phyloP scores from a whole-genome alignment of 2,329 filamentous ascomycete genomes.

The Chrysosporium keratinophilum region DNA sequence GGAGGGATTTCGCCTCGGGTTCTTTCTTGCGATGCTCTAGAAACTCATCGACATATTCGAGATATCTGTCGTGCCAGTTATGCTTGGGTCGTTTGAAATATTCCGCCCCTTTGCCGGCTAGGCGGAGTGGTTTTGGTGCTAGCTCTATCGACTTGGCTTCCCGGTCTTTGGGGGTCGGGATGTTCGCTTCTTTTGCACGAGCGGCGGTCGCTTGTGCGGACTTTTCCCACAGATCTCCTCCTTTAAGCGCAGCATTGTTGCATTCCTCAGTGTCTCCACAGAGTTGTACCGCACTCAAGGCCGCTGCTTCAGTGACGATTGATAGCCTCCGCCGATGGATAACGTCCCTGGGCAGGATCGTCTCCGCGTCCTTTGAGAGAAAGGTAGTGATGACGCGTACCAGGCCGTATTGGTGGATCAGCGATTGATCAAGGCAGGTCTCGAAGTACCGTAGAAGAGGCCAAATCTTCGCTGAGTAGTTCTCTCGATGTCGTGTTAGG shows the following conservation, averaged over 20 bases:
- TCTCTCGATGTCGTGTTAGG: constrained; percentile 47
- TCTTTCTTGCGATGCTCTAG: constrained; percentile 6
- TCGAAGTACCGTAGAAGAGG: constrained; percentile 52
- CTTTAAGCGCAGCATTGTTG: constrained; percentile 19
- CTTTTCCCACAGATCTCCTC: constrained; percentile 20
- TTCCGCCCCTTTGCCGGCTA: constrained; percentile 14
- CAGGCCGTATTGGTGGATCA: constrained; percentile 66
- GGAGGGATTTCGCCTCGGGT: background rate
- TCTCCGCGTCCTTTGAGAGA: constrained; percentile 48
- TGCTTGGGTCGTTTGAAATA: constrained; percentile 31
- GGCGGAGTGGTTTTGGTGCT: constrained; percentile 20
- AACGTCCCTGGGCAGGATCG: constrained; percentile 52
- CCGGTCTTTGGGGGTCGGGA: constrained; percentile 26
- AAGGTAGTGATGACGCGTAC: constrained; percentile 71
- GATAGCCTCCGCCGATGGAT: constrained; percentile 47
- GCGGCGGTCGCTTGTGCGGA: constrained; percentile 24
- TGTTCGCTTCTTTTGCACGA: constrained; percentile 21
- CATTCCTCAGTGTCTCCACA: constrained; percentile 27
- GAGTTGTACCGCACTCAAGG: constrained; percentile 24
- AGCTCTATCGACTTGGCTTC: constrained; percentile 19
- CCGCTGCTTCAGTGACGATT: constrained; percentile 52
- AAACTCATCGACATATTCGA: constrained; percentile 19
- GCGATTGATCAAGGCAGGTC: constrained; percentile 46
- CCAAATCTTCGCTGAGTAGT: constrained; percentile 46
- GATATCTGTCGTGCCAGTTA: constrained; percentile 35